Evolutionary conservation across 1,139 yeast genomes (phyloP), one percentile per base, ranked within the genome.

Genomic region (Geotrichum carabidarum): DNA sequence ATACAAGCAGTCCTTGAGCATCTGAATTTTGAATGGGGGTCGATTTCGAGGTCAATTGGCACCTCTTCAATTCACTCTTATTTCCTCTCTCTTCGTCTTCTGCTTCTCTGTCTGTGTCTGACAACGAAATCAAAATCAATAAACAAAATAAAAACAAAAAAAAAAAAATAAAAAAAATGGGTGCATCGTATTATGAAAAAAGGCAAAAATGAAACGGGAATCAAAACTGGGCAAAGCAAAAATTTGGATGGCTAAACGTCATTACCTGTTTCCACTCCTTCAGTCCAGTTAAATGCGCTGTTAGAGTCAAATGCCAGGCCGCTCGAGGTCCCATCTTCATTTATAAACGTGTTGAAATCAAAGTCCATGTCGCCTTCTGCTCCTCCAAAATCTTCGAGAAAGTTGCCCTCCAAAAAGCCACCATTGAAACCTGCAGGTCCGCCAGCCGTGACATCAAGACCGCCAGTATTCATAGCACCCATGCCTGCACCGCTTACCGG

Each of bases 281-380:
- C 71, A 42, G 60, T 63, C 69, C 71, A 66, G 43, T 59, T 59
- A 53, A 66, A 66, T 30, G 63, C 64, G 9, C 61, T 46, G 27
- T 60, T 48, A 1, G 66, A 50, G 48, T 67, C 71, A 58, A 67
- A 67, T 31, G 57, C 59, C 48, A 66, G 47, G 2, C 66, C 65
- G 4, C 60, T 61, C 5, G 27, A 22, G 27, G 27, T 22, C n/a
- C 57, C 71, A 50, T 69, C 72, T 11, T 71, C 68, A 53, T 68
- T 68, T 48, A 69, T 57, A 54, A 69, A 69, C 17, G 68, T 63
- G 56, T 65, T 65, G 60, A 69, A 65, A 54, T 69, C 73, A 58
- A 69, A 69, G 55, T 69, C 72, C 55, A 68, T 60, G 51, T 68
- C 71, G 12, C 60, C 44, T 15, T 41, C 45, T 61, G 36, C 68